Evolutionary conservation across 2,329 filamentous ascomycete species (phyloP), one percentile per base, ranked within the genome.

Genomic region (Cryphonectria radicalis): DNA sequence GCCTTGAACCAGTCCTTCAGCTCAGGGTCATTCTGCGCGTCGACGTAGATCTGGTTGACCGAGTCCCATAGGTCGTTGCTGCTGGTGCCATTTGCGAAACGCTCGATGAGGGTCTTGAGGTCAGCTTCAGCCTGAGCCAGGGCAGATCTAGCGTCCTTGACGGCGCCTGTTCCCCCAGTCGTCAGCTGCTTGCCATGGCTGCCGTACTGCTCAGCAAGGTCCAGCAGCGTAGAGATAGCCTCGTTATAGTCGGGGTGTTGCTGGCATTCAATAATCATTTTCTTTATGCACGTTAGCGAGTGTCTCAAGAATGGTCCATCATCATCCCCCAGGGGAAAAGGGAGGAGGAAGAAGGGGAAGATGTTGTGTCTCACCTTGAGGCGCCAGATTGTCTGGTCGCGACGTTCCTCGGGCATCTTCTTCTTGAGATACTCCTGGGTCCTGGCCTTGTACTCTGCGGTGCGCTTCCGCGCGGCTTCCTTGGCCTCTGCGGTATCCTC

Each of bases 191-290:
- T 91, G 69, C 91, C 89, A 77, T 98, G 94, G 64, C 89, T 88
- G 72, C 89, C 90, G 77, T 99, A 99, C 76, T 91, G 89, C 83
- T 97, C 94, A 8, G 94, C 94, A 65, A 99, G 86, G 59, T 89
- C 86, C 42, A 99, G 87, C 7, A 99, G 85, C 3, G 95, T 97
- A 77, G 94, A 90, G 74, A 99, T 91, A n/a, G 96, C 96, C 81
- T 92, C 88, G 76, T 95, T 91, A 82, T 98, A 99, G 77, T 99
- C 95, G 71, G 93, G 89, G 79, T 98, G 96, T 70, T 95, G 93
- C 83, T 99, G 96, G 77, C 97, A 94, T 82, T 99, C 96, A 63
- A 98, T 90, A 55, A 99, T 85, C 92, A 98, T 97, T 89, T 98
- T 98, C 90, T 64, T 22, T 40, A 28, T 8, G 22, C 13, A 43